A percentile compares a stretch with the other conserved stretches of the same genome.
Evolutionary conservation across 2,329 filamentous ascomycete species (phyloP).

Genomic region (Fragosphaeria purpurea): DNA sequence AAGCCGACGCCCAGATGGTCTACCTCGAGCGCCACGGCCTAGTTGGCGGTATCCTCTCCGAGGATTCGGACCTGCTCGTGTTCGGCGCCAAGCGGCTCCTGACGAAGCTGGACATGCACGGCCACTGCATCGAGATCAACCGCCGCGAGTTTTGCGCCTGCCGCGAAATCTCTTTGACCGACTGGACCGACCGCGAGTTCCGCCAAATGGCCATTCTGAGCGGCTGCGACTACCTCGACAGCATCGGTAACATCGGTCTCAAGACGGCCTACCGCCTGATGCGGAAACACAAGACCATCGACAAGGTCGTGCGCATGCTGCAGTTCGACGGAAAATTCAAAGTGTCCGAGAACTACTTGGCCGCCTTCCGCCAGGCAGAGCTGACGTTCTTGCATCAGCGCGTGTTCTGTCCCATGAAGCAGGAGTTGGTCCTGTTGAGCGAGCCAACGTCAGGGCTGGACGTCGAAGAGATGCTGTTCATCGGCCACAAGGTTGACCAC

Average conservation of each 20-base stretch:
- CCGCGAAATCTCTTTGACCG: slow-evolving; percentile 76
- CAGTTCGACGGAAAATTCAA: slow-evolving; percentile 82
- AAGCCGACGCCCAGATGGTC: slow-evolving; percentile 92
- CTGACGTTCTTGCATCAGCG: slow-evolving; percentile 89
- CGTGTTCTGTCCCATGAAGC: slow-evolving; percentile 72
- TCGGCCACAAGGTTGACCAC: slow-evolving; percentile 63
- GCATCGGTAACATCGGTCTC: slow-evolving; percentile 74
- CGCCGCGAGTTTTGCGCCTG: slow-evolving; percentile 81
- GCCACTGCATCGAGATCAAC: slow-evolving; percentile 85
- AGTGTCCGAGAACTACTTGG: slow-evolving; percentile 71
- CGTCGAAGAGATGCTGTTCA: slow-evolving; percentile 65
- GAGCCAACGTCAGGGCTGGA: slow-evolving; percentile 52
- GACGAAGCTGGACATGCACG: slow-evolving; percentile 90
- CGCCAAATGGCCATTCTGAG: slow-evolving; percentile 92
- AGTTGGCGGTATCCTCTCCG: slow-evolving; percentile 81
- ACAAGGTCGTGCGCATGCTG: slow-evolving; percentile 69
- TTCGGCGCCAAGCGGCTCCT: slow-evolving; percentile 86
- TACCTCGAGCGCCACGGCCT: slow-evolving; percentile 83
- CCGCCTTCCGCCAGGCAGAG: slow-evolving; percentile 76
- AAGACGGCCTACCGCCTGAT: slow-evolving; percentile 91
- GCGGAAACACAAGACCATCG: slow-evolving; percentile 79
- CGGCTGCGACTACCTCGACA: slow-evolving; percentile 89
- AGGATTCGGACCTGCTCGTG: slow-evolving; percentile 92
- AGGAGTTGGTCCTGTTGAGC: slow-evolving; percentile 66
- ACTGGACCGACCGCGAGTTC: slow-evolving; percentile 88